phyloP scores from a whole-genome alignment of 805 yeast species.

The Metschnikowia amazonensis region DNA sequence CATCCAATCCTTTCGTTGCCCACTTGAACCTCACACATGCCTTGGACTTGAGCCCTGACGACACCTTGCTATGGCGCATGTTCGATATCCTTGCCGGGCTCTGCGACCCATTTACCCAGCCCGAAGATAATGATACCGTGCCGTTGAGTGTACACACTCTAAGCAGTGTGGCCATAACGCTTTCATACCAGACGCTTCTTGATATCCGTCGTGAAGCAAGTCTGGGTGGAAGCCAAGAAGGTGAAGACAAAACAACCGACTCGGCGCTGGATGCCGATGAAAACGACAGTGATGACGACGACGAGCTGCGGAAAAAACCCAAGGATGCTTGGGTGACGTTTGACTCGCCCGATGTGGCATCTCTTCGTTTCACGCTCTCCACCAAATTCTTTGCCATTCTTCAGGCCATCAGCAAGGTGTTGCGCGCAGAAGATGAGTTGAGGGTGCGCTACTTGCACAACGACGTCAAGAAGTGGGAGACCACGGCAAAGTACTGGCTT shows the following conservation, averaged over 20 bases:
- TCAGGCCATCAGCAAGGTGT: conserved; percentile 28
- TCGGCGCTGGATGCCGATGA: conserved; percentile 1
- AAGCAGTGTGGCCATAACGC: conserved; percentile 48
- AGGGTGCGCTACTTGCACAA: conserved; percentile 39
- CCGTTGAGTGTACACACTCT: conserved; percentile 55
- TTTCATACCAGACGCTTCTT: conserved; percentile 24
- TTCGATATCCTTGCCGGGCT: conserved; percentile 20
- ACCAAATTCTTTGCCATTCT: conserved; percentile 36
- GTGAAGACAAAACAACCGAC: not conserved
- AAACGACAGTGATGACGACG: conserved; percentile 2
- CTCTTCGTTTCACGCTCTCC: conserved; percentile 34
- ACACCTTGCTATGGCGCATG: conserved; percentile 9
- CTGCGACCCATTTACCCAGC: conserved; percentile 67
- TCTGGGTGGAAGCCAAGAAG: not conserved
- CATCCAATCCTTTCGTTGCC: conserved; percentile 13
- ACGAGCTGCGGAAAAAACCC: not conserved
- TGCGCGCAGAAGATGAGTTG: conserved; percentile 44
- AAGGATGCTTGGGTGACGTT: conserved; percentile 9
- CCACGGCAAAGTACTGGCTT: conserved; percentile 27
- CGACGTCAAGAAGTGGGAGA: conserved; percentile 28
- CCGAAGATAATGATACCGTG: conserved; percentile 52
- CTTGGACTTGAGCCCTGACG: conserved; percentile 10
- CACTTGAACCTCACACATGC: conserved; percentile 10
- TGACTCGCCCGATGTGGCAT: conserved; percentile 21
- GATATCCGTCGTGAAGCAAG: conserved; percentile 9